Conservation (phyloP, 768 basidiomycete species). For the Rhodotorula toruloides region DNA sequence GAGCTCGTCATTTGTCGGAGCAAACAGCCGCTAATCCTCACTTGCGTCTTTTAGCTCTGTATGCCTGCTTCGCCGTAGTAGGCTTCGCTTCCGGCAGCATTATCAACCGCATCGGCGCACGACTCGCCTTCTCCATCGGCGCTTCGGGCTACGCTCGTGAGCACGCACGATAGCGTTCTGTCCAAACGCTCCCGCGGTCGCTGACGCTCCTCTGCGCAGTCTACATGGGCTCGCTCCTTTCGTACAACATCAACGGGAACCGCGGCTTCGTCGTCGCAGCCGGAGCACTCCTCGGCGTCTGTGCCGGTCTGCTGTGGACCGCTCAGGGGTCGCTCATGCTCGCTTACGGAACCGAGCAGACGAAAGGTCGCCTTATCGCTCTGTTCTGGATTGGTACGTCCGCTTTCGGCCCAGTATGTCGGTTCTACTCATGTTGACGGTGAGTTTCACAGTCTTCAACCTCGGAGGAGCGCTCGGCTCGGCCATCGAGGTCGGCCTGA, state of each 20-base stretch:
- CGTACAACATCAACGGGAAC: conserved; percentile 62
- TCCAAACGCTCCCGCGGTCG: background rate
- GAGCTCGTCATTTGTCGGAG: no score
- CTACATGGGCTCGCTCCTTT: conserved; percentile 45
- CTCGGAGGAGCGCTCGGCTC: conserved; percentile 40
- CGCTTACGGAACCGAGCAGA: conserved; percentile 61
- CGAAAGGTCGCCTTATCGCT: conserved; percentile 25
- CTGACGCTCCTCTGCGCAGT: conserved; percentile 43
- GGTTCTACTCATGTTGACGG: no score
- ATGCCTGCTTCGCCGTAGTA: conserved; percentile 59
- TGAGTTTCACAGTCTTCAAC: no score
- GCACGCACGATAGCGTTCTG: conserved; percentile 55
- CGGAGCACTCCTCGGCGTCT: conserved; percentile 57
- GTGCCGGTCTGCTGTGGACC: conserved; percentile 70
- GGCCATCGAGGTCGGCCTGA: conserved; percentile 36
- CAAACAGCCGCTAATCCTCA: no score
- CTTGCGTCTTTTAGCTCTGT: no score
- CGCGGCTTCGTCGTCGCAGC: conserved; percentile 64
- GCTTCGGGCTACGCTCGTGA: conserved; percentile 67
- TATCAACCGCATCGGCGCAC: conserved; percentile 74
- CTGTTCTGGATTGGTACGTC: conserved; percentile 26
- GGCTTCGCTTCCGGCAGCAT: conserved; percentile 67
- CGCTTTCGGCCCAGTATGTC: no score
- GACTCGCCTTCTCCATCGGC: conserved; percentile 67
- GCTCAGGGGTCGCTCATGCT: conserved; percentile 81